Percentiles rank a stretch among this genome's conserved stretches.
Evolutionary conservation across 2,329 filamentous ascomycete species (phyloP).

Genomic region (Lachnellula occidentalis): DNA sequence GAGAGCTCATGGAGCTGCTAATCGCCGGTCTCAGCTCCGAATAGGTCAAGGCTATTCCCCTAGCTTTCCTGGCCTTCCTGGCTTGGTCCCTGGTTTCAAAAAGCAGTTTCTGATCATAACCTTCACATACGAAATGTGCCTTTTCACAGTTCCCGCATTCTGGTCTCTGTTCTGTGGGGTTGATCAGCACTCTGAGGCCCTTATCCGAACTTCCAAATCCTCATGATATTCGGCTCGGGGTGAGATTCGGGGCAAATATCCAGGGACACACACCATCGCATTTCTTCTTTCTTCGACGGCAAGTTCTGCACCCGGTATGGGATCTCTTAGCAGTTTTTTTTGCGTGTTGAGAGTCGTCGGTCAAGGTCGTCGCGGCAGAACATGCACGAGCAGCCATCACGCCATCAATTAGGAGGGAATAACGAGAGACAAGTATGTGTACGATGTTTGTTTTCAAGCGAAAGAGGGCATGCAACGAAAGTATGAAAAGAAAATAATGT

Average conservation of each 20-base stretch:
- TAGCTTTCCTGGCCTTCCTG: background rate
- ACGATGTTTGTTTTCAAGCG: background rate
- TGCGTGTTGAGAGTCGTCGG: background rate
- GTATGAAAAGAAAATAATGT: background rate
- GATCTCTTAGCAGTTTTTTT: background rate
- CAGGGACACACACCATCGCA: constrained; percentile 40
- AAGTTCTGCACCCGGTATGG: constrained; percentile 38
- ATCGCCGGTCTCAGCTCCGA: background rate
- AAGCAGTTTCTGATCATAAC: constrained; percentile 4
- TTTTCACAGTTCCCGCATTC: constrained; percentile 11
- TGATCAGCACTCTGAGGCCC: background rate
- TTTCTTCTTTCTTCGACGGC: constrained; percentile 54
- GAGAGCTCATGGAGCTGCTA: background rate
- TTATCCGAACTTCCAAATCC: background rate
- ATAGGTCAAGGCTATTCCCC: background rate
- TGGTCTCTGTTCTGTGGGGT: background rate
- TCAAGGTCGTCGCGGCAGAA: background rate
- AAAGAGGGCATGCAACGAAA: background rate
- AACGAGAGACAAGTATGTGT: background rate
- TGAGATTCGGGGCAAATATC: background rate
- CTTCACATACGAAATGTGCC: constrained; percentile 9
- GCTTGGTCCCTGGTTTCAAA: no score
- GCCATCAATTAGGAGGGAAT: background rate
- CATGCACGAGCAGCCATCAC: background rate
- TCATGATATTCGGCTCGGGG: background rate